Evolutionary conservation across 2,329 filamentous ascomycete genomes (phyloP).

Genomic region (Penicillium sp.): DNA sequence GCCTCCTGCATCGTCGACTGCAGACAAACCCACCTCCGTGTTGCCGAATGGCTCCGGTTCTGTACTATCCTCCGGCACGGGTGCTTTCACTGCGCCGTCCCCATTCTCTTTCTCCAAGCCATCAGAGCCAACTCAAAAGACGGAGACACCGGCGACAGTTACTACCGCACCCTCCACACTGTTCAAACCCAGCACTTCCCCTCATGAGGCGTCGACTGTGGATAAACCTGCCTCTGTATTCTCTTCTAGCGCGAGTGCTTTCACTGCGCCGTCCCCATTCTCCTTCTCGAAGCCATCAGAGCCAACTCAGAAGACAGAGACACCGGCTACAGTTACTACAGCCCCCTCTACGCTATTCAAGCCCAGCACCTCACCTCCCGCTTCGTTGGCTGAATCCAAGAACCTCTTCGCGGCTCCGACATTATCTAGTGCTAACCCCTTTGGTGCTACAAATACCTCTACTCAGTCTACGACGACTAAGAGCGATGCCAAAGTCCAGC

Average conservation of each 20-base stretch:
- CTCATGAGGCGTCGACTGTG: background rate
- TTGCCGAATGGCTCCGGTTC: background rate
- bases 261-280: conserved; percentile 1
- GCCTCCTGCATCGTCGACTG: background rate
- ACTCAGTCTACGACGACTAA: background rate
- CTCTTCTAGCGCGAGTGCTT: background rate
- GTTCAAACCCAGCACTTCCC: background rate
- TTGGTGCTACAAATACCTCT: background rate
- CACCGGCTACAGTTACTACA: background rate
- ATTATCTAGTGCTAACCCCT: background rate
- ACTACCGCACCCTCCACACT: background rate
- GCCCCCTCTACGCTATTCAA: background rate
- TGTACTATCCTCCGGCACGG: background rate
- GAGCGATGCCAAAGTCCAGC: background rate
- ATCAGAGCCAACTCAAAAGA: background rate
- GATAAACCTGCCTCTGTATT: background rate
- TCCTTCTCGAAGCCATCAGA: conserved; percentile 3
- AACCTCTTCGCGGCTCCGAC: background rate
- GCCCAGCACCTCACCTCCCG: background rate
- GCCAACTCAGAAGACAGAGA: background rate
- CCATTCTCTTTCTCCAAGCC: background rate
- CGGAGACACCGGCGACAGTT: background rate
- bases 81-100: background rate
- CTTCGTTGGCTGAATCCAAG: background rate
- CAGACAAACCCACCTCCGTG: background rate